Base-by-base conservation (phyloP, 225 moss, liverwort and hornwort species). In the Neckera pumila region DNA sequence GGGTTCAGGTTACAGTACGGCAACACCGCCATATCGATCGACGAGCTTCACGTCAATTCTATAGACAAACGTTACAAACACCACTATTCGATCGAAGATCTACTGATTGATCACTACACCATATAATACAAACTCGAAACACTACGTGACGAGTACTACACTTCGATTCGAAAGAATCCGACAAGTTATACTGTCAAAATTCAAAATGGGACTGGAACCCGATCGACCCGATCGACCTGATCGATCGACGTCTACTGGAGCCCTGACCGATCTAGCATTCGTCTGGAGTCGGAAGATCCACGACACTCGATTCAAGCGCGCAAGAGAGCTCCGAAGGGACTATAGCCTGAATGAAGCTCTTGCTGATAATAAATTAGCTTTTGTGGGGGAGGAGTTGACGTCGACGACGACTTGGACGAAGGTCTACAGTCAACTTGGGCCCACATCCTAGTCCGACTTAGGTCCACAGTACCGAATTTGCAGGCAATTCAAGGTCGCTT, bases 1-100 rank as follows among this genome's bases (percentile, higher is more conserved):
- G 91, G 89, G 36, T 90, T 86, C 31, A 88, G 15, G 51, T 81
- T 88, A 51, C 82, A 65, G 56, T 86, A 87, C 22, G 91, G 91
- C 69, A 92, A 76, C 80, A 92, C 92, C 36, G 89, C 92, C 92
- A 92, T 92, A 57, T 47, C 36, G 38, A 56, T 36, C n/a, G 10
- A 64, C 51, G 72, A 57, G 47, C 27, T 83, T 27, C 64, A 67
- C 27, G 63, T 22, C 45, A 45, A 63, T 7, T 47, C 81, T 81
- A 1, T 0, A 81, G 2, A 36, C 34, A 25, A 64, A 14, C 14
- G 40, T 13, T 23, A 5, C 47, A 31, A 23, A 12, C 25, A 67
- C n/a, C n/a, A 5, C n/a, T 33, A 1, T 20, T 19, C 43, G 33
- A 31, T 54, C 61, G 60, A 31, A n/a, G 47, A 66, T 27, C 33